Base-by-base conservation (phyloP, 176 grass and related monocot species). In the Carex scoparia region DNA sequence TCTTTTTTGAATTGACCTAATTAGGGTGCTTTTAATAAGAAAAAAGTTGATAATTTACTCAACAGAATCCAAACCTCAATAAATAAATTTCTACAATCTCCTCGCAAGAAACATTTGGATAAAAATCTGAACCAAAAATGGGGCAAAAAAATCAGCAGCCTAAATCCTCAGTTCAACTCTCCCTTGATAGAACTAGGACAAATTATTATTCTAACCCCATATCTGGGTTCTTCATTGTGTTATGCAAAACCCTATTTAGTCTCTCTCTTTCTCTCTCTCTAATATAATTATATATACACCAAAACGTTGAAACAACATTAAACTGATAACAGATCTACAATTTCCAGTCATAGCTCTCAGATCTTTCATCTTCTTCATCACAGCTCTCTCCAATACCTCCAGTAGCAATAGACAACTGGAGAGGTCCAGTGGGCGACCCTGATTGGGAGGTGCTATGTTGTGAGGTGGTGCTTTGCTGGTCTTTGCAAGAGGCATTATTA, bases 371-470 rank as follows among this genome's bases (percentile, higher is more conserved):
- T 84, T 91, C 15, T 84, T 60, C 84, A 16, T 88, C 88, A 46
- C 85, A 91, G 67, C 89, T 94, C 40, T 94, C 92, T 57, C 87
- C 89, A 57, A 69, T 74, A 14, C 85, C 81, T 79, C 84, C 63
- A 83, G 61, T 88, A 14, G 85, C 85, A 33, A 61, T 81, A 18
- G 89, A 38, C 11, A 91, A 89, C 85, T 90, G 94, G 60, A 93
- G 87, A 11, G 92, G 86, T 1, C 92, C 90, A 74, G 92, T 89
- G 0, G 94, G 94, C n/a, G 94, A 97, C 3, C 87, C 92, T 4
- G 94, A 92, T 68, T 90, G 89, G 4, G 94, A 94, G 55, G 87
- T 87, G 77, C 94, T 94, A 9, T 90, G 92, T 63, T 92, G 87
- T 55, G 94, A 97, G 10, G 84, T 80, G 5, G 82, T 44, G 89